Conservation (phyloP, 345 rosid genomes). For the Orychophragmus violaceus region DNA sequence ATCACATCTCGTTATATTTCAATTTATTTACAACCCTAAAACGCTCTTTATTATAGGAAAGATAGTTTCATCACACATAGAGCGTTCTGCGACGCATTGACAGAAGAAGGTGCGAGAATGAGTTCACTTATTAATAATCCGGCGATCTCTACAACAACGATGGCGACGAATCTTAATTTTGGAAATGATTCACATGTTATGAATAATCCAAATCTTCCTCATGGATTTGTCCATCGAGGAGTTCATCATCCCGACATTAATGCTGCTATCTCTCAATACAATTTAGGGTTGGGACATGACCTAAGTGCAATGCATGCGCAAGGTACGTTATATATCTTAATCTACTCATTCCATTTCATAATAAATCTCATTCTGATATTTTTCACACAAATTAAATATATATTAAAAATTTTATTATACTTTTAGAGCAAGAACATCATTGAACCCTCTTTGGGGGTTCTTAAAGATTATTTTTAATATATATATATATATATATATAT, state of each 20-base stretch:
- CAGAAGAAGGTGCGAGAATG: constrained; percentile 73
- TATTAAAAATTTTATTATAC: no score
- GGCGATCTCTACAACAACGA: neutral
- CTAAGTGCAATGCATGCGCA: constrained; percentile 34
- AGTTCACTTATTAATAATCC: constrained; percentile 33
- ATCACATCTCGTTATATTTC: neutral
- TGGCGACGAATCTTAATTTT: constrained; percentile 52
- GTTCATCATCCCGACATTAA: constrained; percentile 40
- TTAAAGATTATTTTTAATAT: no score
- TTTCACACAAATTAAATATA: no score
- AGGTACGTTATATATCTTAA: constrained; percentile 21
- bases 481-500: no score
- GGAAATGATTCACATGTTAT: constrained; percentile 31
- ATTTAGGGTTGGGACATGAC: constrained; percentile 43
- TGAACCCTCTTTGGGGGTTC: no score
- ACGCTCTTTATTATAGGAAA: constrained; percentile 49
- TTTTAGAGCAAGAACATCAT: no score
- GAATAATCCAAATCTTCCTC: constrained; percentile 38
- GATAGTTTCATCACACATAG: constrained; percentile 94
- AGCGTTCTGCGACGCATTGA: constrained; percentile 91
- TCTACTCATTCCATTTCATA: no score
- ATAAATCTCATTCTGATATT: no score
- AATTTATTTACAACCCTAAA: neutral
- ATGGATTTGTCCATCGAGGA: constrained; percentile 43
- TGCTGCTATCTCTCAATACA: constrained; percentile 42